Conservation (phyloP, 164 flowering plant genomes). For the Vitis rupestris region DNA sequence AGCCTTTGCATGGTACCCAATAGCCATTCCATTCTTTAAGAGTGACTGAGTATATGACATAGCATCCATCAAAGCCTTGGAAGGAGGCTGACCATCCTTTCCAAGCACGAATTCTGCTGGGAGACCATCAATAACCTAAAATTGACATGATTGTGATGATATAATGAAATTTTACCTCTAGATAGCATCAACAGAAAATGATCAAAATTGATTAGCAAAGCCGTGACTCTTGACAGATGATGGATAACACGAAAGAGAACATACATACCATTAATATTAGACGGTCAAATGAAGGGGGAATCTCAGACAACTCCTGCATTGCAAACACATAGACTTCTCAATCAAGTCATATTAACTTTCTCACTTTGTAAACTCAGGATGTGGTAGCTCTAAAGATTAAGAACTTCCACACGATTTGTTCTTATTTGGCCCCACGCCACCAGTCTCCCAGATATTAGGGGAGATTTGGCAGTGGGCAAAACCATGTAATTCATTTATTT, state of each 20-base stretch:
- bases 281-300: constrained; percentile 64
- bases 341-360: no score
- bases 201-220: neutral
- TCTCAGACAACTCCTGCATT: constrained; percentile 67
- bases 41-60: constrained; percentile 93
- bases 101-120: constrained; percentile 98
- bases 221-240: no score
- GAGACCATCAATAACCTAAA: constrained; percentile 96
- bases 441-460: no score
- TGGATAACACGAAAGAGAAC: neutral
- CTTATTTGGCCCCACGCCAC: no score
- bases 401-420: no score
- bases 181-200: constrained; percentile 4
- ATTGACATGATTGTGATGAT: constrained; percentile 26
- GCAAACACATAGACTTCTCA: neutral
- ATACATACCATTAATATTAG: constrained; percentile 73
- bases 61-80: constrained; percentile 52
- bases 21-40: constrained; percentile 60
- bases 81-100: constrained; percentile 66
- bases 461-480: no score
- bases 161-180: constrained; percentile 13
- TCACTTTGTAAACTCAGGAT: no score
- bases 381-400: no score
- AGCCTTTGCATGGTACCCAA: constrained; percentile 90
- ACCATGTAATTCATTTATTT: no score